Conservation (phyloP, 352 stramenopile species). For the Phytophthora multivora region DNA sequence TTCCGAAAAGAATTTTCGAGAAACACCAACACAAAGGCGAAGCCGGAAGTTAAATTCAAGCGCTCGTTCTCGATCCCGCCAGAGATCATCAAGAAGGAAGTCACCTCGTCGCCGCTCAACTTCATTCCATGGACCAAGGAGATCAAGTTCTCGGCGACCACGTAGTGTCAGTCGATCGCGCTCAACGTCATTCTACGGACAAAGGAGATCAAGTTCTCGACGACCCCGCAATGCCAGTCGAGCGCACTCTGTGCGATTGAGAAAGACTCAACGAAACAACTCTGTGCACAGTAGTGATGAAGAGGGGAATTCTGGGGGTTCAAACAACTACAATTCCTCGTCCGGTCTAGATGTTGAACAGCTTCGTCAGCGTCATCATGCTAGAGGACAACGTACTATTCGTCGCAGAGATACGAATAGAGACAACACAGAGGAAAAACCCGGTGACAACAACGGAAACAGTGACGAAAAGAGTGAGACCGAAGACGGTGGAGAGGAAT, state of each 20-base stretch:
- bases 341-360: constrained; percentile 53
- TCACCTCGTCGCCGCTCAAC: constrained; percentile 12
- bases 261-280: constrained; percentile 4
- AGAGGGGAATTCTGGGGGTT: not conserved
- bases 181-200: constrained; percentile 3
- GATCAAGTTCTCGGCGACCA: constrained; percentile 11
- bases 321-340: constrained; percentile 26
- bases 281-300: constrained; percentile 3
- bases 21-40: not conserved
- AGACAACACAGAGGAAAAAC: constrained; percentile 12
- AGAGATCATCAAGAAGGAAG: not conserved
- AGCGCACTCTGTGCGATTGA: constrained; percentile 5
- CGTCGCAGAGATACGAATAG: constrained; percentile 1
- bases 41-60: constrained; percentile 6
- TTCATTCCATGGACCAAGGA: constrained; percentile 1
- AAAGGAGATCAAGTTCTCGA: constrained; percentile 6
- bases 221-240: constrained; percentile 13
- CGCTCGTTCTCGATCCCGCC: not conserved
- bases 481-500: constrained; percentile 24
- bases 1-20: not conserved
- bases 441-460: not conserved
- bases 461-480: constrained; percentile 15
- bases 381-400: constrained; percentile 8
- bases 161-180: constrained; percentile 17
- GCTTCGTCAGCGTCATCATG: constrained; percentile 39